These are phyloP conservation scores for Rutstroemia sp. DNA, from an alignment of 2,329 filamentous ascomycete species.

Conservation along the genomic window DNA sequence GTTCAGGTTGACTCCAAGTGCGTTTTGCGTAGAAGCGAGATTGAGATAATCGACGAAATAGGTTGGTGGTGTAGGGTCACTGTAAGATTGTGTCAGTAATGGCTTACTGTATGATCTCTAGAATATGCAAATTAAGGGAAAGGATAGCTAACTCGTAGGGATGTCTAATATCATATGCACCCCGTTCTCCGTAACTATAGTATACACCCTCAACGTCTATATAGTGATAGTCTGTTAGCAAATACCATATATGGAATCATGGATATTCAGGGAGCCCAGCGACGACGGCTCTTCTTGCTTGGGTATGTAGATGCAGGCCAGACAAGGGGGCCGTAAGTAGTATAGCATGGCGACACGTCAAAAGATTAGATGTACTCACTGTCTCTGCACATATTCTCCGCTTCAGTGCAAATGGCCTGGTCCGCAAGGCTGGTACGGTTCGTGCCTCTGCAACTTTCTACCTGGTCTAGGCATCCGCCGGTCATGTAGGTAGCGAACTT, in stretches of 20 bases:
- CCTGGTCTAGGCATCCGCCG: slow-evolving; percentile 33
- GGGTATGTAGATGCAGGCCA: no score
- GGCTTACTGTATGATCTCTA: neutral
- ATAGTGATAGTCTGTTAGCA: no score
- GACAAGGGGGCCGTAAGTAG: no score
- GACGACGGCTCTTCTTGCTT: no score
- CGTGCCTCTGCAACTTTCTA: slow-evolving; percentile 38
- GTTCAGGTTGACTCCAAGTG: slow-evolving; percentile 12
- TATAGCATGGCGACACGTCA: no score
- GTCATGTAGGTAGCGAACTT: slow-evolving; percentile 41
- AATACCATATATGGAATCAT: no score
- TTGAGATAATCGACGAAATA: slow-evolving; percentile 37
- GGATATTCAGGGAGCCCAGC: no score
- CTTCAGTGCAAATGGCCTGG: slow-evolving; percentile 41
- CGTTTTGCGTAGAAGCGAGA: slow-evolving; percentile 3
- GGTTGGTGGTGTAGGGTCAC: slow-evolving; percentile 43
- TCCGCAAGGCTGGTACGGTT: slow-evolving; percentile 35
- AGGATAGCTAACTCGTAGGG: slow-evolving; percentile 23
- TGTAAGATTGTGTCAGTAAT: neutral
- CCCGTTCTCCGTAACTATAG: slow-evolving; percentile 32
- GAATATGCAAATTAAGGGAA: neutral
- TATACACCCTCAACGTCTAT: slow-evolving; percentile 36
- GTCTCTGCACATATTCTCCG: slow-evolving; percentile 46
- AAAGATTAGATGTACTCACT: slow-evolving; percentile 24
- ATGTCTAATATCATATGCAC: slow-evolving; percentile 46